These are phyloP conservation scores for Leptographium galeiforme DNA, from an alignment of 2,329 filamentous ascomycete species.

Conservation along the genomic window DNA sequence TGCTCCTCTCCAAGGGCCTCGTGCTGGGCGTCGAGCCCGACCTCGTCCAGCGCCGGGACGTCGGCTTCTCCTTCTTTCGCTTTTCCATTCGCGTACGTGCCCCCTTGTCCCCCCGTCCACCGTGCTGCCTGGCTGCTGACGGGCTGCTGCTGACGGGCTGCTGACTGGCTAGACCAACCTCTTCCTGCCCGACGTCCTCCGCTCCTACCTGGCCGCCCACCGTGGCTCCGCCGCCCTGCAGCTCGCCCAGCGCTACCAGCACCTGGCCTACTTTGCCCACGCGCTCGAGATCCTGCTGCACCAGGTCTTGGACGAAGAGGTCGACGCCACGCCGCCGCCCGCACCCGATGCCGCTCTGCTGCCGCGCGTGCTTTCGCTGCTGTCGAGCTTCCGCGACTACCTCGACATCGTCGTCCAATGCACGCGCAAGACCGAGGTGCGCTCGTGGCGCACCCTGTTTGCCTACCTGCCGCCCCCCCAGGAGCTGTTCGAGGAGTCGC, in stretches of 20 bases:
- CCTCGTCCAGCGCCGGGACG: slow-evolving; percentile 80
- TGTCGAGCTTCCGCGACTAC: slow-evolving; percentile 69
- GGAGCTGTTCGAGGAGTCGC: slow-evolving; percentile 83
- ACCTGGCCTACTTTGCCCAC: slow-evolving; percentile 84
- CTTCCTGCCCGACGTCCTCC: slow-evolving; percentile 78
- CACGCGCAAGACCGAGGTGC: slow-evolving; percentile 89
- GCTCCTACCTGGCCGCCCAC: slow-evolving; percentile 61
- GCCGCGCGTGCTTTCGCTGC: slow-evolving; percentile 46
- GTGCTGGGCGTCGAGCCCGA: slow-evolving; percentile 85
- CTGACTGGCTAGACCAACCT: slow-evolving; percentile 57
- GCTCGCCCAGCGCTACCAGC: slow-evolving; percentile 72
- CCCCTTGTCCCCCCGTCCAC: not conserved
- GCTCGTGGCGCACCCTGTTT: slow-evolving; percentile 91
- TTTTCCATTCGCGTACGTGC: slow-evolving; percentile 57
- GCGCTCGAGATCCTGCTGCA: slow-evolving; percentile 86
- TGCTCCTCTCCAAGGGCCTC: slow-evolving; percentile 79
- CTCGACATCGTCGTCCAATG: slow-evolving; percentile 94
- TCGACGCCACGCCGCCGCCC: slow-evolving; percentile 49
- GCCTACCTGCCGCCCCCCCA: slow-evolving; percentile 79
- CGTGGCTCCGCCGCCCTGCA: slow-evolving; percentile 70
- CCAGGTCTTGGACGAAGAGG: slow-evolving; percentile 86
- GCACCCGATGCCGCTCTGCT: slow-evolving; percentile 50
- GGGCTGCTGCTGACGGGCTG: no score
- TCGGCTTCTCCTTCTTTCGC: slow-evolving; percentile 80
- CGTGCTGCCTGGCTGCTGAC: not conserved